These are phyloP conservation scores for Mortierella sp. DNA, from an alignment of 371 early-diverging fungal species.

Conservation along the genomic window DNA sequence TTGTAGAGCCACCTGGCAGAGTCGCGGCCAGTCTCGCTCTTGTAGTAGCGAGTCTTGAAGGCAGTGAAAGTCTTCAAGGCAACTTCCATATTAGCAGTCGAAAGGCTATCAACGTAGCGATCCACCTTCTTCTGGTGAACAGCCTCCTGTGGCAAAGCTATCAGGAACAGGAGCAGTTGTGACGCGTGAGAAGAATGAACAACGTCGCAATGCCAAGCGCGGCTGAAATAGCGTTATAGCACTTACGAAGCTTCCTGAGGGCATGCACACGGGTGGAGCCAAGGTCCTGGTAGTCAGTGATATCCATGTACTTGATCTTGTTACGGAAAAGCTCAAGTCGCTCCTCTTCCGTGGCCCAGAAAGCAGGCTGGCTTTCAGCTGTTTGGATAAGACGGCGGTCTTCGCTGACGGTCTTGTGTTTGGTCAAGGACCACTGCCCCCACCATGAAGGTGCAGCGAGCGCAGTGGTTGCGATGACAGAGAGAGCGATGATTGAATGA, in stretches of 20 bases:
- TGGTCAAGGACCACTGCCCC: slow-evolving; percentile 13
- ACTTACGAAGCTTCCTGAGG: not conserved
- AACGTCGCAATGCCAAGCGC: too few species aligned
- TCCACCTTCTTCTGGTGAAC: slow-evolving; percentile 64
- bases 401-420: slow-evolving; percentile 1
- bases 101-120: slow-evolving; percentile 66
- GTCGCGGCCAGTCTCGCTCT: slow-evolving; percentile 73
- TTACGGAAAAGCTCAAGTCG: slow-evolving; percentile 68
- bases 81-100: slow-evolving; percentile 68
- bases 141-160: slow-evolving; percentile 59
- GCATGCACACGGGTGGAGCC: not conserved
- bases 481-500: slow-evolving; percentile 1
- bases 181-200: not conserved
- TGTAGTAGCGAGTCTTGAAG: slow-evolving; percentile 93
- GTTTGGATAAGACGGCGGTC: slow-evolving; percentile 29
- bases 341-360: slow-evolving; percentile 70
- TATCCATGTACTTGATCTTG: slow-evolving; percentile 80
- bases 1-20: slow-evolving; percentile 83
- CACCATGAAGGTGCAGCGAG: slow-evolving; percentile 11
- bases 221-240: not conserved
- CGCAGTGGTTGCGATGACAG: not conserved
- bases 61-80: slow-evolving; percentile 76
- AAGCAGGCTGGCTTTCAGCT: slow-evolving; percentile 49
- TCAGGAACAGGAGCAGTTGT: slow-evolving; percentile 1
- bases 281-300: slow-evolving; percentile 69